These are phyloP conservation scores for Biancaea sappan DNA, from an alignment of 306 rosid species.

Conservation along the genomic window DNA sequence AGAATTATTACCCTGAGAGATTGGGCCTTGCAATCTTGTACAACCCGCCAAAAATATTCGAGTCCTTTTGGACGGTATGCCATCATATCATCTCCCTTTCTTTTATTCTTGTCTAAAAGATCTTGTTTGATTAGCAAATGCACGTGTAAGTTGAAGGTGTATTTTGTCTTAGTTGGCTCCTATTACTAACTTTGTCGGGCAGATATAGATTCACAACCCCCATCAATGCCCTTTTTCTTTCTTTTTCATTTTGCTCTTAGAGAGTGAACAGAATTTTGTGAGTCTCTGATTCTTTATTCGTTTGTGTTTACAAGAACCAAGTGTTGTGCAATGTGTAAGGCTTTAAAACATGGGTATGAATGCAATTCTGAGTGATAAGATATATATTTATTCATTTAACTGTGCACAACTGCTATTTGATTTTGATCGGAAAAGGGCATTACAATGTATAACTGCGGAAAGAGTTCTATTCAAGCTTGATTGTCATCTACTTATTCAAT, in stretches of 20 bases:
- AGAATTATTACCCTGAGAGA: slow-evolving; percentile 86
- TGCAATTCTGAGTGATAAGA: background rate
- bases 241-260: background rate
- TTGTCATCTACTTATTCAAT: background rate
- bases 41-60: slow-evolving; percentile 84
- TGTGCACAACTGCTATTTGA: background rate
- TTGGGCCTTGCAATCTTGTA: slow-evolving; percentile 74
- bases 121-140: slow-evolving; percentile 6
- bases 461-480: background rate
- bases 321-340: background rate
- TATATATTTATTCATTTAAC: background rate
- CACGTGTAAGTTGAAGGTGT: background rate
- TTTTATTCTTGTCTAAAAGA: slow-evolving; percentile 1
- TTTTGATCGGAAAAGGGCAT: background rate
- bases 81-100: slow-evolving; percentile 21
- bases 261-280: background rate
- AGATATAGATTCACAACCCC: background rate
- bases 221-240: background rate
- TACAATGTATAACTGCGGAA: background rate
- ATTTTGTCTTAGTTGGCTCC: background rate
- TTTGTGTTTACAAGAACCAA: background rate
- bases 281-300: background rate
- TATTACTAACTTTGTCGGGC: background rate
- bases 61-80: slow-evolving; percentile 86
- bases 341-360: background rate